These are phyloP conservation scores for Trichoderma arundinaceum DNA, from an alignment of 2,329 filamentous ascomycete species.

Conservation along the genomic window DNA sequence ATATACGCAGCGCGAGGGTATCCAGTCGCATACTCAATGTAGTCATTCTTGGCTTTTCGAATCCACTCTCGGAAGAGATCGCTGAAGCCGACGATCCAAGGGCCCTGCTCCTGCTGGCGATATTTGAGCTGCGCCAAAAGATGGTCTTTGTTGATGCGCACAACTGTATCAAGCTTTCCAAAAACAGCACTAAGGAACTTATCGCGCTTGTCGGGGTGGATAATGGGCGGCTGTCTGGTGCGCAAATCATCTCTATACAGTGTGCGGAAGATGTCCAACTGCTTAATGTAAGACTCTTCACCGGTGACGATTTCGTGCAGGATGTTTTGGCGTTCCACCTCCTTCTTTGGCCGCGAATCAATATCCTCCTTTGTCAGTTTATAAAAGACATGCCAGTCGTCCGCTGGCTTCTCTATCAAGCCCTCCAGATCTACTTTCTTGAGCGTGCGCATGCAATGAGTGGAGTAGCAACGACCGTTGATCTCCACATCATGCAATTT, in stretches of 20 bases:
- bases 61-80: conserved; percentile 99
- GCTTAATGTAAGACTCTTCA: conserved; percentile 88
- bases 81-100: conserved; percentile 91
- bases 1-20: conserved; percentile 85
- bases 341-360: conserved; percentile 77
- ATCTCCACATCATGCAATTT: conserved; percentile 76
- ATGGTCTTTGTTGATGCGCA: conserved; percentile 90
- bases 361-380: conserved; percentile 78
- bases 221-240: conserved; percentile 76
- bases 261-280: conserved; percentile 82
- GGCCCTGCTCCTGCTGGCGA: conserved; percentile 93
- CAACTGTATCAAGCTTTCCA: conserved; percentile 85
- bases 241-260: conserved; percentile 85
- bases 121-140: conserved; percentile 94
- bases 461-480: conserved; percentile 83
- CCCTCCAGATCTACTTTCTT: conserved; percentile 91
- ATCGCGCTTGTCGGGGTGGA: conserved; percentile 76
- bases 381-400: conserved; percentile 92
- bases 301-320: conserved; percentile 94
- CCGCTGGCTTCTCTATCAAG: conserved; percentile 69
- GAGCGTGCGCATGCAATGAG: conserved; percentile 90
- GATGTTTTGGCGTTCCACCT: conserved; percentile 90
- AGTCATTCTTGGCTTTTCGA: conserved; percentile 84
- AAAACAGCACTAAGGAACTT: conserved; percentile 87
- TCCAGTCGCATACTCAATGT: conserved; percentile 87